A percentile compares a stretch with the other conserved stretches of the same genome.
These are phyloP conservation scores for Smittium culicis DNA, from an alignment of 371 early-diverging fungal species.

Conservation along the genomic window DNA sequence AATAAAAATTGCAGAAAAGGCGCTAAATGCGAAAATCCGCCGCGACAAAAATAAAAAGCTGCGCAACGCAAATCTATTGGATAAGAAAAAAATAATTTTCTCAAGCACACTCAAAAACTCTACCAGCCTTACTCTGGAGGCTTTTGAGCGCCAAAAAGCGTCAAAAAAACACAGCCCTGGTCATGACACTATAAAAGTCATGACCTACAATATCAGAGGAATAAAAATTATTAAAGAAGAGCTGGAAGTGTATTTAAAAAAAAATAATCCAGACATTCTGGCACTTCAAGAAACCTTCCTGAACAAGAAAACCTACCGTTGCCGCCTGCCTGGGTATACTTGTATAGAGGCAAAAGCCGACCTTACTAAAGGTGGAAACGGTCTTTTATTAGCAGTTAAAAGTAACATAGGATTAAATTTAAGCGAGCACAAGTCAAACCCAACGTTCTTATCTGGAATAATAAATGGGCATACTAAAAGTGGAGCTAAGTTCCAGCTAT, in stretches of 20 bases:
- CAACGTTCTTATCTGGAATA: background rate
- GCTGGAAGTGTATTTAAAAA: background rate
- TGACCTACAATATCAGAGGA: background rate
- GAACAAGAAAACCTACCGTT: conserved; percentile 4
- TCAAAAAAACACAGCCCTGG: no score
- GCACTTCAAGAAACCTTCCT: conserved; percentile 6
- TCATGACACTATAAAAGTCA: no score
- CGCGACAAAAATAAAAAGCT: no score
- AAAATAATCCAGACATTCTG: background rate
- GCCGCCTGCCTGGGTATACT: background rate
- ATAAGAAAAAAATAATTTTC: no score
- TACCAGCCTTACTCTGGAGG: no score
- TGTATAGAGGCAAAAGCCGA: conserved; percentile 3
- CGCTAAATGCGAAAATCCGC: no score
- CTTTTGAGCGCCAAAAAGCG: no score
- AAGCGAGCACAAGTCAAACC: background rate
- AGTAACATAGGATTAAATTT: background rate
- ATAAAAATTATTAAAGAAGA: background rate
- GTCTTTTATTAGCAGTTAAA: background rate
- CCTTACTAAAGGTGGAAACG: background rate
- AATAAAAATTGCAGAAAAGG: no score
- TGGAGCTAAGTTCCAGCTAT: background rate
- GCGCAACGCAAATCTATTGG: no score
- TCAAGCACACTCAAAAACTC: no score
- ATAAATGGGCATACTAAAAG: background rate